A percentile compares a stretch with the other conserved stretches of the same genome.
phyloP scores from a whole-genome alignment of 2,329 filamentous ascomycete species.

The Huntiella decipiens region DNA sequence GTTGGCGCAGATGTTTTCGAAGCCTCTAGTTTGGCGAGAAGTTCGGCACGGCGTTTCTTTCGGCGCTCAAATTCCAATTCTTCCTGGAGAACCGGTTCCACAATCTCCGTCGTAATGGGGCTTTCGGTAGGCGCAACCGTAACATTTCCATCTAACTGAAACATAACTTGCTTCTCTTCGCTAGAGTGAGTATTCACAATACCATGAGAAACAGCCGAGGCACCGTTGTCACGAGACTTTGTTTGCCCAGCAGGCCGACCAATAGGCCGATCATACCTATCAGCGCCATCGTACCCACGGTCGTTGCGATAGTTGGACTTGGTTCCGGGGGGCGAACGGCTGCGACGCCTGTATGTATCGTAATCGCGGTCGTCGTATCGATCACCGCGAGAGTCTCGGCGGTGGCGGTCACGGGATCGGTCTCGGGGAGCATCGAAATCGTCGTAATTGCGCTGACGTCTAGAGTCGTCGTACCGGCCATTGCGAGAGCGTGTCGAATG shows the following conservation, averaged over 20 bases:
- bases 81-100: conserved; percentile 49
- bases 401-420: conserved; percentile 18
- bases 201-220: neutral
- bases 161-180: conserved; percentile 21
- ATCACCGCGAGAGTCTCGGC: conserved; percentile 35
- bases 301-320: conserved; percentile 11
- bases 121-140: conserved; percentile 7
- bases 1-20: conserved; percentile 29
- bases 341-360: conserved; percentile 24
- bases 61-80: conserved; percentile 70
- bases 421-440: conserved; percentile 29
- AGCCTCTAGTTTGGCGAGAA: conserved; percentile 66
- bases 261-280: conserved; percentile 16
- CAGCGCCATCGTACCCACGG: conserved; percentile 16
- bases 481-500: conserved; percentile 33
- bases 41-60: conserved; percentile 65
- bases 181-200: conserved; percentile 37
- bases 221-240: conserved; percentile 23
- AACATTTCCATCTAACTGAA: conserved; percentile 6
- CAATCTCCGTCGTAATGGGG: neutral
- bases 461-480: conserved; percentile 25
- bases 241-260: conserved; percentile 19
- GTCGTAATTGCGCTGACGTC: conserved; percentile 43
- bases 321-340: conserved; percentile 25
- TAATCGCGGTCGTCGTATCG: conserved; percentile 14